Evolutionary conservation across 306 rosid genomes (phyloP), one percentile per base, ranked within the genome.

Genomic region (Cucurbita pepo): DNA sequence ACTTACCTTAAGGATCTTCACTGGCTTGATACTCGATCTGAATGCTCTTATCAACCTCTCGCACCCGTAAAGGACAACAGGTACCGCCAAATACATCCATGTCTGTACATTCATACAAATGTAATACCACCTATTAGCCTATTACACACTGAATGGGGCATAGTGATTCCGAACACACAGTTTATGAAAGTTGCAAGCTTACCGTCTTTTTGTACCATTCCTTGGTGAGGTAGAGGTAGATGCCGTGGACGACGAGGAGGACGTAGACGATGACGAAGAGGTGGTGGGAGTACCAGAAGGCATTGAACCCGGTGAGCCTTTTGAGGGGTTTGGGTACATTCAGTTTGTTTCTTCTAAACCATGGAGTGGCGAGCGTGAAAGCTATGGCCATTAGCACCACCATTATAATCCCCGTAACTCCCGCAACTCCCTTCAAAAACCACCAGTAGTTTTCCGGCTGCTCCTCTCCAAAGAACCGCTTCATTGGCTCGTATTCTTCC

Each of bases 231-330:
- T 83, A 86, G 45, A 86, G 88, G 4, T 71, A 38, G 34, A 81
- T 77, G 11, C 88, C 75, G 30, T 86, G 90, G 70, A 86, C 81
- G 7, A 86, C 76, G 51, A 86, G 90, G 43, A 86, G 84, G 41
- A 79, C 12, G 75, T 86, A 86, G 76, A 86, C 90, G 13, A 83
- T 76, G 70, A 86, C 81, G 51, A 86, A 86, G 12, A 86, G 86
- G 53, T 86, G 90, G 73, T 86, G 90, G 15, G 87, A 86, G 69
- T 86, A 86, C 90, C 90, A 86, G 73, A 86, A 86, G 80, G 90
- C 90, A 44, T 86, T 86, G 78, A 86, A 86, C 7, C 90, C 90
- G 1, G 90, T 83, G 40, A 86, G 82, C 71, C 74, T 83, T 45
- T 81, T 81, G 10, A 86, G 80, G 36, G 86, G 69, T 73, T 83